These are phyloP conservation scores for Saprolegnia parasitica DNA, from an alignment of 352 stramenopile species.

Conservation along the genomic window DNA sequence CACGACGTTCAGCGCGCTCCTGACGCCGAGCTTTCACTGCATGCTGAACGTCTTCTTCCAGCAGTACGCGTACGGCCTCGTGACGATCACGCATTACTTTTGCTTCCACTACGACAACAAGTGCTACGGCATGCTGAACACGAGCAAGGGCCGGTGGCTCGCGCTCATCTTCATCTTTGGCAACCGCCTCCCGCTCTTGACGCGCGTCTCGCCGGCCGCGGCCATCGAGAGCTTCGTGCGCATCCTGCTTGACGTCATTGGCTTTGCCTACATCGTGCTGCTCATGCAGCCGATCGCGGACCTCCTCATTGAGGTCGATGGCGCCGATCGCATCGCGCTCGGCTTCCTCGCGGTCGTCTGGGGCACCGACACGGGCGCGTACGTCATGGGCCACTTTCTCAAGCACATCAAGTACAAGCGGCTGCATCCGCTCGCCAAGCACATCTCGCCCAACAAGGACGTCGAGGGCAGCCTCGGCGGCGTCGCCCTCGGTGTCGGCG, in stretches of 20 bases:
- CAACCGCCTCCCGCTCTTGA: slow-evolving; percentile 34
- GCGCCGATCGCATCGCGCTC: slow-evolving; percentile 53
- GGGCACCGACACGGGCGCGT: slow-evolving; percentile 90
- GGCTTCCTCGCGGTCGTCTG: slow-evolving; percentile 58
- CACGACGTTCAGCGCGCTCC: slow-evolving; percentile 16
- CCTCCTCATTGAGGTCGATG: slow-evolving; percentile 61
- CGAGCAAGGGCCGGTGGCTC: slow-evolving; percentile 47
- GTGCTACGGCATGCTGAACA: slow-evolving; percentile 47
- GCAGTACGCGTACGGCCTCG: slow-evolving; percentile 5
- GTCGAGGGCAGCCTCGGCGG: slow-evolving; percentile 91
- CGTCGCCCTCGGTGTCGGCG: slow-evolving; percentile 84
- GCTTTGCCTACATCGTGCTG: slow-evolving; percentile 64
- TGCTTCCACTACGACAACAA: slow-evolving; percentile 69
- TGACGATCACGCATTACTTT: slow-evolving; percentile 46
- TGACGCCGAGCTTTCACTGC: slow-evolving; percentile 8
- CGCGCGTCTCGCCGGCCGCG: slow-evolving; percentile 30
- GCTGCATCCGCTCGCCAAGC: slow-evolving; percentile 81
- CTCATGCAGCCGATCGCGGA: slow-evolving; percentile 43
- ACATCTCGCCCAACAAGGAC: slow-evolving; percentile 94
- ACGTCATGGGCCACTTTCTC: slow-evolving; percentile 88
- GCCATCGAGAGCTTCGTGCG: slow-evolving; percentile 40
- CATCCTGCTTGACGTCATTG: slow-evolving; percentile 57
- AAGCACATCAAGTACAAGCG: slow-evolving; percentile 79
- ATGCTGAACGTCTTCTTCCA: slow-evolving; percentile 16
- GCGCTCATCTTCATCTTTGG: slow-evolving; percentile 55